Evolutionary conservation across 2,329 filamentous ascomycete species (phyloP).

Genomic region (Trichophyton schoenleinii): DNA sequence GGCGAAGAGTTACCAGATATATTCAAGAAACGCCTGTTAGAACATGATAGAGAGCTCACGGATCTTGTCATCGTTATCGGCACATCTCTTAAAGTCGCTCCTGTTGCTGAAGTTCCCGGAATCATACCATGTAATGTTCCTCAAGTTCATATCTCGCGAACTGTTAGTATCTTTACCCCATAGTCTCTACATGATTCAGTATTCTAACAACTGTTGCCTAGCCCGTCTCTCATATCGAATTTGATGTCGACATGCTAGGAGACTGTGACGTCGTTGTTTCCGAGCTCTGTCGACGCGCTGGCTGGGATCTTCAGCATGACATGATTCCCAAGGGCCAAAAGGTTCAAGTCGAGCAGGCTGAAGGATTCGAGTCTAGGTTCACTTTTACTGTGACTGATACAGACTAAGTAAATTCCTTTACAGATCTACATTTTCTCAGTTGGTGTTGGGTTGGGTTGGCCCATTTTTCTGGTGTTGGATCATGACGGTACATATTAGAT

Average conservation of each 20-base stretch:
- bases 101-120: constrained; percentile 81
- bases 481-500: background rate
- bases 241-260: constrained; percentile 91
- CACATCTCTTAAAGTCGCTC: constrained; percentile 88
- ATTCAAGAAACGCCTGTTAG: constrained; percentile 69
- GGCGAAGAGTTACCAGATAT: constrained; percentile 75
- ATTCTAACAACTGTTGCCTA: constrained; percentile 19
- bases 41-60: constrained; percentile 64
- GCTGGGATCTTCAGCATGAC: constrained; percentile 68
- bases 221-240: constrained; percentile 78
- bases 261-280: constrained; percentile 85
- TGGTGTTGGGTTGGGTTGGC: background rate
- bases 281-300: constrained; percentile 69
- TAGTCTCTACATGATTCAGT: background rate
- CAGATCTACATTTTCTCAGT: background rate
- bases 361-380: constrained; percentile 37
- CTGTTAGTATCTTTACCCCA: constrained; percentile 35
- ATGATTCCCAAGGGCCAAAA: constrained; percentile 62
- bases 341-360: constrained; percentile 43
- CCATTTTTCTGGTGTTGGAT: background rate
- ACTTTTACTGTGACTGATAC: constrained; percentile 26
- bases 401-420: background rate
- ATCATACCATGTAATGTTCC: constrained; percentile 67
- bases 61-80: constrained; percentile 94
- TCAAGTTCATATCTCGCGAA: constrained; percentile 79